Evolutionary conservation across 2,329 filamentous ascomycete species (phyloP), one percentile per base, ranked within the genome.

Genomic region (Aspergillus candidus): DNA sequence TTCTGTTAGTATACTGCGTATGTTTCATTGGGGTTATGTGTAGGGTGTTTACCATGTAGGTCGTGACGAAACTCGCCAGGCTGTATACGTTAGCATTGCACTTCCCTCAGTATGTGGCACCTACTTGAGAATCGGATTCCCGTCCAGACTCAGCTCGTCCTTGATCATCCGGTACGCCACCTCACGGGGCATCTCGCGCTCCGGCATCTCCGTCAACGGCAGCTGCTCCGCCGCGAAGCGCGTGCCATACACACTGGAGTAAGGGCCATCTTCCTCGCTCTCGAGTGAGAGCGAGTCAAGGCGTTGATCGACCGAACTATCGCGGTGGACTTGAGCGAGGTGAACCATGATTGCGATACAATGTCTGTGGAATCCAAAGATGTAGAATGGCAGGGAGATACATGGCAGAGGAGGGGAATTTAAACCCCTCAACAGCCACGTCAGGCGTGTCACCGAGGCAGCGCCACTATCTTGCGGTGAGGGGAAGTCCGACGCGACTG

Each of bases 121-220:
- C 41, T 58, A 72, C 69, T 74, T 74, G 41, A 94, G 77, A 76
- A 89, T 91, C 7, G 89, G 88, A 57, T 91, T 94, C 44, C 89
- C 89, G 63, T 97, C 91, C 41, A 96, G 74, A 52, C 86, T 93
- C 52, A 96, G 75, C 62, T 95, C 88, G 65, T 96, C 91, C 74
- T 88, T 91, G 75, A 96, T 96, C 86, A 96, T 86, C 38, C 89
- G 84, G 68, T 96, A 95, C n/a, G 91, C 91, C 41, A 95, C 79
- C 55, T 94, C 86, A 56, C 80, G 82, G 35, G 91, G 91, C 90
- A 96, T 95, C 69, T 94, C 87, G 14, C 71, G 60, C 58, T 95
- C 88, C 1, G 91, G 89, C 80, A 97, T 96, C 71, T 89, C 84
- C 61, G 86, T 75, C 61, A 78, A 80, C 22, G 90, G 89, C 34